Evolutionary conservation across 257 asterid species (phyloP), one percentile per base, ranked within the genome.

Genomic region (Agastache rugosa): DNA sequence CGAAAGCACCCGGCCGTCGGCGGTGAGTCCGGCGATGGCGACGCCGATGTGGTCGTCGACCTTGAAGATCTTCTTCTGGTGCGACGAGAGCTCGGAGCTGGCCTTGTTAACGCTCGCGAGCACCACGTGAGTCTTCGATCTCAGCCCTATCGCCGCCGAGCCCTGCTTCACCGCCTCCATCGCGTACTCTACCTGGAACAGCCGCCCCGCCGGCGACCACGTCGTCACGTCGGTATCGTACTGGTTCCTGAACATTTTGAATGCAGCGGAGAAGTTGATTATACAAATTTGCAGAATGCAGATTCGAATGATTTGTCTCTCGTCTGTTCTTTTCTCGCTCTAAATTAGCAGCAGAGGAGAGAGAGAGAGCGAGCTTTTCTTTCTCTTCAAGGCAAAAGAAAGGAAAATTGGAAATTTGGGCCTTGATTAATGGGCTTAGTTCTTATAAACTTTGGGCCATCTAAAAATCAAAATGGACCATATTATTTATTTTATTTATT

Each of bases 111-210:
- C 97, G 25, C 88, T 82, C 8, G 97, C 97, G 73, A 95, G 82
- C 51, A 95, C 90, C 80, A 90, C 99, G 73, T 92, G 96, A 3
- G 96, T 85, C 88, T 90, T 95, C 75, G 99, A 90, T 91, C 98
- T 79, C 84, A 95, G 79, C 45, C 98, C 99, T 51, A 95, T 90
- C 72, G 99, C 98, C 66, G 98, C 98, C 45, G 98, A 90, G 56
- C 99, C 99, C 82, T 92, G 98, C 85, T 95, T 92, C 81, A 92
- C 99, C 42, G 99, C 98, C 82, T 95, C 99, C 99, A 95, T 95
- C 9, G 98, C 96, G 78, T 92, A 95, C 70, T 95, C 99, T 20
- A 95, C 99, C 69, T 95, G 98, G 73, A 95, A 95, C 6, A 95
- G 80, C 73, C 98, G 79, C 75, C 98, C 98, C 59, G 97, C 96